Base-by-base conservation (phyloP, 192 early-diverging fungal species). In the Coemansia erecta region DNA sequence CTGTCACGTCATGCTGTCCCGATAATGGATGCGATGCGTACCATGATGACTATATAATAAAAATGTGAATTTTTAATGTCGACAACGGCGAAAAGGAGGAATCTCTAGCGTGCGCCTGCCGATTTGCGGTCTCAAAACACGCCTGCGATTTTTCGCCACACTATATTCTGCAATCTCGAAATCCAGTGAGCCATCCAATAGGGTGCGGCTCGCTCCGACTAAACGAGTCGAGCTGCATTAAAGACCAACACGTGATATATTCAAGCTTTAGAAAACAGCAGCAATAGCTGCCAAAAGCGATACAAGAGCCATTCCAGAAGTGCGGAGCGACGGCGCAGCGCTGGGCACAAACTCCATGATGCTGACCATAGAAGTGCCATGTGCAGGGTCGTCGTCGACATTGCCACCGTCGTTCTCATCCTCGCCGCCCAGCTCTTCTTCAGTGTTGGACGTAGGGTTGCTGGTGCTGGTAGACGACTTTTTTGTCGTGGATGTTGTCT, bases 1-100 rank as follows among this genome's bases (percentile, higher is more conserved):
- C 12, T 21, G 23, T 2, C 45, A 19, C 8, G 9, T 42, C 17
- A 8, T n/a, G 21, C 21, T 52, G 7, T 18, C 4, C 10, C 15
- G 8, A 8, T 15, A 40, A 58, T 58, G 43, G 48, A 65, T 58
- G 50, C 39, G 28, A 31, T 49, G 8, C 64, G 64, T 66, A 66
- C 64, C 64, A 66, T 66, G 57, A 28, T 48, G 33, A 64, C 37
- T 45, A 48, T 31, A 24, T 22, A 66, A 65, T 47, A 61, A 49
- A 45, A 49, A 26, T 58, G 49, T 18, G 14, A 14, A 53, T 61
- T 31, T 61, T 61, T 53, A 53, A 55, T 55, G 17, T 40, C 14
- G 23, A 35, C 11, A 50, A 13, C 44, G 18, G 22, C 40, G 42
- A 61, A 61, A 35, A 61, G 50, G 31, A 52, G 21, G 26, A 26